phyloP scores from a whole-genome alignment of 768 basidiomycete species.

The Podaxis carcinomalis region DNA sequence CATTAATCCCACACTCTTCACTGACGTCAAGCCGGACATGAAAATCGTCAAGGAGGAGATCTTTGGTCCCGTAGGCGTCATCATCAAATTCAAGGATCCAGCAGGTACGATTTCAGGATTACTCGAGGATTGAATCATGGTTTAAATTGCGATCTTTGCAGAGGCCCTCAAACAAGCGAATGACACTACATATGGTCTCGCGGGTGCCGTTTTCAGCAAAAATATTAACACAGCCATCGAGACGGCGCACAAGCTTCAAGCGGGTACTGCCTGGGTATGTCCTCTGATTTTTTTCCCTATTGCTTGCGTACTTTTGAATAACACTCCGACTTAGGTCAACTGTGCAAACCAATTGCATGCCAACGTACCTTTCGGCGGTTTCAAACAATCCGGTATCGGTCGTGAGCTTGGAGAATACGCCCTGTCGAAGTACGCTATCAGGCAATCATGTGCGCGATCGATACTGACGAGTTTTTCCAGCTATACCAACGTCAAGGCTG shows the following conservation, averaged over 20 bases:
- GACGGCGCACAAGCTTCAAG: conserved; percentile 70
- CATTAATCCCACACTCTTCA: conserved; percentile 68
- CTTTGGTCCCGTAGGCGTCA: conserved; percentile 71
- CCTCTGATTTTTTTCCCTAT: neutral
- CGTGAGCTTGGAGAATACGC: conserved; percentile 81
- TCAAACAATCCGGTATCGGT: conserved; percentile 80
- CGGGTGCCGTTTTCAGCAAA: conserved; percentile 80
- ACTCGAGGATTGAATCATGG: neutral
- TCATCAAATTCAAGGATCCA: conserved; percentile 61
- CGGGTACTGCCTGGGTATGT: conserved; percentile 74
- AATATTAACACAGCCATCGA: conserved; percentile 71
- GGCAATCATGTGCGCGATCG: neutral
- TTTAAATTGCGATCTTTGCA: conserved; percentile 28
- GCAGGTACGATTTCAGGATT: neutral
- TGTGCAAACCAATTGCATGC: conserved; percentile 46
- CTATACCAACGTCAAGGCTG: conserved; percentile 67
- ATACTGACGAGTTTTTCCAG: conserved; percentile 24
- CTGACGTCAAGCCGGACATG: conserved; percentile 57
- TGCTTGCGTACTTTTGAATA: neutral
- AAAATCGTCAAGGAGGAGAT: conserved; percentile 68
- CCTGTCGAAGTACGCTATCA: conserved; percentile 44
- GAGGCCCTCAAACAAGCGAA: conserved; percentile 77
- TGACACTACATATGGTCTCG: conserved; percentile 83
- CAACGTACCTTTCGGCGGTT: conserved; percentile 79
- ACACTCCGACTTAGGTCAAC: conserved; percentile 32